A percentile compares a stretch with the other conserved stretches of the same genome.
These are phyloP conservation scores for Aspergillus brasiliensis DNA, from an alignment of 2,329 filamentous ascomycete genomes.

Conservation along the genomic window DNA sequence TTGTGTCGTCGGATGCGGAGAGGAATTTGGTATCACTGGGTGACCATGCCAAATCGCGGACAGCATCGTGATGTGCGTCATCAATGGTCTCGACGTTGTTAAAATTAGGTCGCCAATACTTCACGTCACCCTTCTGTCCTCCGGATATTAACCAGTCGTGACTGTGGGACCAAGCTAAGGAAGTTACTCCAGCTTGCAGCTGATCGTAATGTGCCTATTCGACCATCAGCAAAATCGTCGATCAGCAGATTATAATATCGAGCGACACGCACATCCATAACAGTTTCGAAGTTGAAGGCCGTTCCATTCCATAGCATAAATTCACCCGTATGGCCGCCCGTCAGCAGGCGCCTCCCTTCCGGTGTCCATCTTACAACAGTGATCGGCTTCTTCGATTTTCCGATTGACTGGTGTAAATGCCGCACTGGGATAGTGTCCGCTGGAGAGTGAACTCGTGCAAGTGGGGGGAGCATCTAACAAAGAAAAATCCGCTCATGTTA, in stretches of 20 bases:
- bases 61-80: slow-evolving; percentile 83
- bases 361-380: slow-evolving; percentile 98
- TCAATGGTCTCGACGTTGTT: slow-evolving; percentile 93
- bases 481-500: slow-evolving; percentile 6
- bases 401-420: slow-evolving; percentile 94
- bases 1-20: slow-evolving; percentile 91
- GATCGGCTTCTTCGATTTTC: slow-evolving; percentile 96
- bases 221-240: slow-evolving; percentile 14
- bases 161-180: slow-evolving; percentile 76
- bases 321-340: slow-evolving; percentile 92
- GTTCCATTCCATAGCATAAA: slow-evolving; percentile 99
- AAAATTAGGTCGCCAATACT: slow-evolving; percentile 99
- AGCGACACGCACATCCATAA: slow-evolving; percentile 71
- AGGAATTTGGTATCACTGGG: slow-evolving; percentile 96
- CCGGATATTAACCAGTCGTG: slow-evolving; percentile 97
- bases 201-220: slow-evolving; percentile 71
- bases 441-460: slow-evolving; percentile 71
- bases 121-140: slow-evolving; percentile 91
- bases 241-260: background rate
- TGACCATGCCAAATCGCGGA: slow-evolving; percentile 88
- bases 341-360: slow-evolving; percentile 86
- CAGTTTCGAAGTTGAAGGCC: slow-evolving; percentile 98
- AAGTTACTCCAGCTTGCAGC: slow-evolving; percentile 48
- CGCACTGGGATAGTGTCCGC: slow-evolving; percentile 91
- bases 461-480: slow-evolving; percentile 78